These are phyloP conservation scores for Gilbertella persicaria DNA, from an alignment of 371 early-diverging fungal genomes.

Conservation along the genomic window DNA sequence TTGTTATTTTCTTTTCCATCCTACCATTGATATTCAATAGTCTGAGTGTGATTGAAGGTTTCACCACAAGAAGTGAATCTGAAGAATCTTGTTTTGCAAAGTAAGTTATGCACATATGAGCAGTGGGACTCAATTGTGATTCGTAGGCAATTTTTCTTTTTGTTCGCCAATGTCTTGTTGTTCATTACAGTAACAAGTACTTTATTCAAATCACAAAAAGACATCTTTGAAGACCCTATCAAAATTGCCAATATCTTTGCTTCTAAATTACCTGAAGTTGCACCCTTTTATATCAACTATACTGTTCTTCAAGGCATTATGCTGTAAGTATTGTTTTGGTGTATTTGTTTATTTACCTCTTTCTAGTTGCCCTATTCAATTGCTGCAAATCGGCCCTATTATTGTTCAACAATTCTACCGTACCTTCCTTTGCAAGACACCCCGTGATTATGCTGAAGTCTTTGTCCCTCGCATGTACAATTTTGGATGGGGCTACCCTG, in stretches of 20 bases:
- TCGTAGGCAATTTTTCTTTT: slow-evolving; percentile 84
- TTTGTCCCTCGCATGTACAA: slow-evolving; percentile 67
- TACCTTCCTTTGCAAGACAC: slow-evolving; percentile 62
- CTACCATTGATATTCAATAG: slow-evolving; percentile 69
- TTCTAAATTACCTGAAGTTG: slow-evolving; percentile 63
- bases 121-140: slow-evolving; percentile 7
- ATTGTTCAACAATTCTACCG: slow-evolving; percentile 53
- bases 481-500: slow-evolving; percentile 70
- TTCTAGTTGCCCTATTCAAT: slow-evolving; percentile 58
- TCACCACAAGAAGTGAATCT: slow-evolving; percentile 69
- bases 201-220: slow-evolving; percentile 69
- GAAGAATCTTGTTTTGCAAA: slow-evolving; percentile 70
- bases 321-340: slow-evolving; percentile 35
- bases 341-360: not conserved
- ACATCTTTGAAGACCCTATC: slow-evolving; percentile 69
- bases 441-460: slow-evolving; percentile 68
- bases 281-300: slow-evolving; percentile 72
- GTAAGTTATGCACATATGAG: slow-evolving; percentile 28
- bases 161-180: slow-evolving; percentile 86
- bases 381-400: slow-evolving; percentile 63
- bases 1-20: slow-evolving; percentile 57
- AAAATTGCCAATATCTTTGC: slow-evolving; percentile 74
- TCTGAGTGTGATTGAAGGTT: slow-evolving; percentile 60
- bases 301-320: slow-evolving; percentile 63
- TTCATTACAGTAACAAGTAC: slow-evolving; percentile 83